Evolutionary conservation across 352 stramenopile species (phyloP).

Genomic region (Hyphochytrium catenoides): DNA sequence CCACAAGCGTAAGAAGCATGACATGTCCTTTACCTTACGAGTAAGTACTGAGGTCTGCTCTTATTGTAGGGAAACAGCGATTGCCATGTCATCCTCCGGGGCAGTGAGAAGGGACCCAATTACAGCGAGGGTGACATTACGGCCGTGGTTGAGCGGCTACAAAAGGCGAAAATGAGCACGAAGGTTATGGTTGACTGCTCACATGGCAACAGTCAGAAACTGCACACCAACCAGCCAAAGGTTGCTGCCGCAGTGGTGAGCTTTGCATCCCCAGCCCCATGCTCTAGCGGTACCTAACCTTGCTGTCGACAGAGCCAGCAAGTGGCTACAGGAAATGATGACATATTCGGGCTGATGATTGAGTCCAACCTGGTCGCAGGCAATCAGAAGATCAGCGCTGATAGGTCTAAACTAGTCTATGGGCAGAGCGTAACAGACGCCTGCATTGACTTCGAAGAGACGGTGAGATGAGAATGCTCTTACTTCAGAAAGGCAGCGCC

Average conservation of each 20-base stretch:
- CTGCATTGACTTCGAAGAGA: slow-evolving; percentile 58
- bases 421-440: slow-evolving; percentile 63
- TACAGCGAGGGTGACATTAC: slow-evolving; percentile 45
- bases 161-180: slow-evolving; percentile 28
- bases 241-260: slow-evolving; percentile 35
- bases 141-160: slow-evolving; percentile 23
- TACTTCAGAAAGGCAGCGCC: too few species aligned
- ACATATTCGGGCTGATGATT: slow-evolving; percentile 59
- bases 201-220: slow-evolving; percentile 58
- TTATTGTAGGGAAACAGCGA: slow-evolving; percentile 27
- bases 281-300: slow-evolving; percentile 6
- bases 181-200: slow-evolving; percentile 69
- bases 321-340: slow-evolving; percentile 27
- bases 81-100: slow-evolving; percentile 57
- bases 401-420: slow-evolving; percentile 39
- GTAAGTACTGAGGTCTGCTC: too few species aligned
- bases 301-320: slow-evolving; percentile 12
- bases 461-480: slow-evolving; percentile 18
- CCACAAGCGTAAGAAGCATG: slow-evolving; percentile 20
- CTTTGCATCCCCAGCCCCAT: too few species aligned
- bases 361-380: slow-evolving; percentile 61
- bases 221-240: slow-evolving; percentile 51
- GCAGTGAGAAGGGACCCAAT: slow-evolving; percentile 42
- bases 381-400: slow-evolving; percentile 42
- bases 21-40: neutral